phyloP scores from a whole-genome alignment of 176 grass and related monocot species.

The Carex myosuroides region DNA sequence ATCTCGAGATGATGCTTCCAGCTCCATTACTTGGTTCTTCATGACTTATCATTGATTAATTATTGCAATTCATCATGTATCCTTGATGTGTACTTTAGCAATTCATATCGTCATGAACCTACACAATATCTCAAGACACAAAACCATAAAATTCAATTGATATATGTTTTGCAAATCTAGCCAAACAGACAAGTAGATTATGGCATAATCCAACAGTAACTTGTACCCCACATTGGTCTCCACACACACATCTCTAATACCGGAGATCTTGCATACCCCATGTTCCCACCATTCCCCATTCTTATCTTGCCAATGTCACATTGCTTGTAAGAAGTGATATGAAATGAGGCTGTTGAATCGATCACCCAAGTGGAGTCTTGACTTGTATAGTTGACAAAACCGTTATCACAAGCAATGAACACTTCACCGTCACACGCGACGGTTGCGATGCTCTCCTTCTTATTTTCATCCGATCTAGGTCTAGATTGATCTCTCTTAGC shows the following conservation, averaged over 20 bases:
- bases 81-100: too few species aligned
- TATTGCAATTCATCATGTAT: too few species aligned
- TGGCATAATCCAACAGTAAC: too few species aligned
- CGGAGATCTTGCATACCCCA: neutral
- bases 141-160: too few species aligned
- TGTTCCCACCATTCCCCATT: conserved; percentile 21
- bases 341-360: neutral
- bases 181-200: too few species aligned
- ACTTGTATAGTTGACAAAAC: neutral
- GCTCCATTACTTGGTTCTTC: too few species aligned
- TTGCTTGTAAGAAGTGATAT: conserved; percentile 7
- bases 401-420: neutral
- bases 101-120: too few species aligned
- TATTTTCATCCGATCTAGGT: neutral
- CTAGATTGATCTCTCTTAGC: too few species aligned
- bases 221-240: neutral
- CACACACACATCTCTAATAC: neutral
- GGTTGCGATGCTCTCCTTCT: neutral
- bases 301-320: neutral
- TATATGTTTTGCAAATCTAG: too few species aligned
- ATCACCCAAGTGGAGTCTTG: neutral
- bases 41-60: too few species aligned
- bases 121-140: too few species aligned
- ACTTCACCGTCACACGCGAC: neutral
- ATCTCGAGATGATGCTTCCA: too few species aligned